phyloP scores from a whole-genome alignment of 768 basidiomycete species.

The Pleurotus djamor region DNA sequence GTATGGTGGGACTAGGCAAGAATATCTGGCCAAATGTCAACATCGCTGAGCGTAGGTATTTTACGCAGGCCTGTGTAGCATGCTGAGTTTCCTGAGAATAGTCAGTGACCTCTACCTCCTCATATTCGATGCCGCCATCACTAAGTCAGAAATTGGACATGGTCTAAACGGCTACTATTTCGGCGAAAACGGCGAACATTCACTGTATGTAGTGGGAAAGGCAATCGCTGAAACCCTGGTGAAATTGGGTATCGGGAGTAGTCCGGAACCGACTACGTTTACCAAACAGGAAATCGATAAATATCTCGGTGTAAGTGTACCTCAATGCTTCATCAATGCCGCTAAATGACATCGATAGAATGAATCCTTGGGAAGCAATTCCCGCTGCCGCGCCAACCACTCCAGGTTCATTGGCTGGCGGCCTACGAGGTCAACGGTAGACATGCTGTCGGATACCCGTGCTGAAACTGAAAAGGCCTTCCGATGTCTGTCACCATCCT shows the following conservation, averaged over 20 bases:
- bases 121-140: constrained; percentile 35
- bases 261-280: constrained; percentile 41
- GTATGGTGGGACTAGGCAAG: constrained; percentile 19
- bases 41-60: constrained; percentile 13
- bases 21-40: constrained; percentile 21
- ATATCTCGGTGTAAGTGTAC: constrained; percentile 31
- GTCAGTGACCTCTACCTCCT: constrained; percentile 43
- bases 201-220: constrained; percentile 35
- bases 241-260: constrained; percentile 31
- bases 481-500: no score
- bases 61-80: not conserved
- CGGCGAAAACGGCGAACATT: constrained; percentile 48
- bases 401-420: constrained; percentile 49
- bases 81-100: constrained; percentile 13
- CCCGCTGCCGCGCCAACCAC: constrained; percentile 40
- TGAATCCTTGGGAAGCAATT: constrained; percentile 34
- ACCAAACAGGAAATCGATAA: constrained; percentile 41
- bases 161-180: constrained; percentile 55
- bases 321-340: constrained; percentile 11
- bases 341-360: not conserved
- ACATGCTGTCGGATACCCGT: constrained; percentile 47
- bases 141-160: constrained; percentile 29
- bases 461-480: constrained; percentile 32
- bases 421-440: constrained; percentile 42
- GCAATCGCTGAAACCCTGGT: constrained; percentile 36